Evolutionary conservation across 495 filamentous ascomycete genomes (phyloP).

Genomic region (Podospora conica): DNA sequence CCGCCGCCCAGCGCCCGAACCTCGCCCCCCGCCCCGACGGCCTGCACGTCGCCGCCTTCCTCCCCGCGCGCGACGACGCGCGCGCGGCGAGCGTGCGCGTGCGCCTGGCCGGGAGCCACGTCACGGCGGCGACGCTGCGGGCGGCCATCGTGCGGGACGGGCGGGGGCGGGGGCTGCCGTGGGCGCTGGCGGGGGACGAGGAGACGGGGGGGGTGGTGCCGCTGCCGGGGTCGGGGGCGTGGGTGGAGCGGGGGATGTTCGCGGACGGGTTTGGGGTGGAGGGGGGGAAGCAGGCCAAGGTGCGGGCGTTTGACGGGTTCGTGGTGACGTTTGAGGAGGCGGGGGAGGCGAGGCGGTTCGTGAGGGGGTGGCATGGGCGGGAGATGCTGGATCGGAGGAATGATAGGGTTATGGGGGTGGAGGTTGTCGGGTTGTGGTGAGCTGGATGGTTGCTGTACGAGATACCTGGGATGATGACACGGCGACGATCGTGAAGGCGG

Average conservation of each 20-base stretch:
- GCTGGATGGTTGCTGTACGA: background rate
- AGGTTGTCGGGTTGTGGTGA: background rate
- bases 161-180: conserved; percentile 32
- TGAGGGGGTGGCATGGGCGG: conserved; percentile 49
- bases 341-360: conserved; percentile 50
- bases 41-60: conserved; percentile 15
- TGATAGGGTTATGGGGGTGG: background rate
- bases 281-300: background rate
- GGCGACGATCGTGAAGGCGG: no score
- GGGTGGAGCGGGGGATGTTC: background rate
- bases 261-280: background rate
- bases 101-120: background rate
- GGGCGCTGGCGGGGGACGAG: conserved; percentile 25
- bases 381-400: conserved; percentile 25
- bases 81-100: background rate
- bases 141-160: conserved; percentile 41
- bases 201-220: background rate
- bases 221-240: background rate
- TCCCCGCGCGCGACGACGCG: background rate
- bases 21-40: background rate
- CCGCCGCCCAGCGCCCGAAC: background rate
- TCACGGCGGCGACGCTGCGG: background rate
- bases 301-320: conserved; percentile 31
- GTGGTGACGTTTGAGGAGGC: conserved; percentile 43
- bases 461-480: background rate